These are phyloP conservation scores for Actinomortierella ambigua DNA, from an alignment of 371 early-diverging fungal genomes.

Conservation along the genomic window DNA sequence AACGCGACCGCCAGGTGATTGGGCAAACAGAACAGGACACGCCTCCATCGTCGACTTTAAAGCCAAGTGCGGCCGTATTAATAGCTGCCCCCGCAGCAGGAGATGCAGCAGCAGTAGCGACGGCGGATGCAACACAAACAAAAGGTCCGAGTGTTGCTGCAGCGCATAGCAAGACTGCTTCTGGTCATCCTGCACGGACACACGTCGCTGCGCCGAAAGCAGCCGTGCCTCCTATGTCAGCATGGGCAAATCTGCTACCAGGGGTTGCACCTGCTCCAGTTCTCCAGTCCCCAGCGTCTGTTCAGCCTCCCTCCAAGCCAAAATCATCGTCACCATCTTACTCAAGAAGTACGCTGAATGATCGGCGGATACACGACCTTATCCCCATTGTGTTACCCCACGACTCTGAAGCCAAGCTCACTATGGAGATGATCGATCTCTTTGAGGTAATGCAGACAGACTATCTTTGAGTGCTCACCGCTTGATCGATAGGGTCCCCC, in stretches of 20 bases:
- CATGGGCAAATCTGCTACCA: slow-evolving; percentile 37
- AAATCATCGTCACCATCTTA: no score
- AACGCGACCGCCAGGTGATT: no score
- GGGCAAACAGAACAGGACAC: no score
- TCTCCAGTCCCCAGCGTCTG: no score
- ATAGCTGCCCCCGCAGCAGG: no score
- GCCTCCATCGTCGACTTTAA: no score
- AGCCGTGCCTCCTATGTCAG: slow-evolving; percentile 14
- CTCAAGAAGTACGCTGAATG: not conserved
- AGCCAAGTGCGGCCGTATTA: no score
- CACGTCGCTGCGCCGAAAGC: not conserved
- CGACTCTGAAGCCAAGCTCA: slow-evolving; percentile 27
- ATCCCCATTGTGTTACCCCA: slow-evolving; percentile 34
- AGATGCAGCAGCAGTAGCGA: not conserved
- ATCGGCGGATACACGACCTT: slow-evolving; percentile 19
- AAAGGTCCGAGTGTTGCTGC: not conserved
- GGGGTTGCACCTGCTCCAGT: slow-evolving; percentile 36
- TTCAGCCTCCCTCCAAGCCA: no score
- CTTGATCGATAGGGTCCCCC: not conserved
- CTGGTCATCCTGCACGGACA: not conserved
- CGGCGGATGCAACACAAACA: not conserved
- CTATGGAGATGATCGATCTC: slow-evolving; percentile 43
- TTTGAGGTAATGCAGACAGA: slow-evolving; percentile 27
- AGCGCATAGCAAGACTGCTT: not conserved
- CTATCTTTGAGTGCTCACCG: not conserved